Base-by-base conservation (phyloP, 1,139 yeast genomes). In the Candida glucosophila region DNA sequence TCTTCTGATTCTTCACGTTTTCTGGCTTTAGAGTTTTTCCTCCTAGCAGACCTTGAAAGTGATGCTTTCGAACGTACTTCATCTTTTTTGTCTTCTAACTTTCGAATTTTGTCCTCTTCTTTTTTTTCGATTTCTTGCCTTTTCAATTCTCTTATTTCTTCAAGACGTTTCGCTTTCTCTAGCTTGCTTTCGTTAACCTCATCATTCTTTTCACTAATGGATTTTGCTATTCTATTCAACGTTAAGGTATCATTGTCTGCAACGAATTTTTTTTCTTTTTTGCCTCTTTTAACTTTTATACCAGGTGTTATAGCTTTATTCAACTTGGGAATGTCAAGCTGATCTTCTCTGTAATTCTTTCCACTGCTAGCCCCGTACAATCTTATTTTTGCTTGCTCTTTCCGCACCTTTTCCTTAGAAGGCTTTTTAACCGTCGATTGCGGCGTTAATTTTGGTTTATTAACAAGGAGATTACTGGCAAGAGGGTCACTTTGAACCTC, bases 211-310 rank as follows among this genome's bases (percentile, higher is more conserved):
- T 86, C 94, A 40, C 86, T 85, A 27, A 90, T 86, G 17, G 80
- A 73, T 41, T 74, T 77, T 27, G 86, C 75, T 36, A 90, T 65
- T 51, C 93, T 67, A 35, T 65, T 71, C 47, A 77, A 41, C 25
- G 73, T 67, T 43, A 81, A 57, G 17, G 74, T 52, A 44, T 82
- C 90, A 35, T 72, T 64, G 46, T 82, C 92, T 26, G 58, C 80
- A 15, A 86, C 77, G 52, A 88, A 86, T 43, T 78, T 79, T 61
- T 90, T 90, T 27, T 97, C 97, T 58, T 88, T 90, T 55, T 88
- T 90, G 28, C 96, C 96, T 34, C 67, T 67, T 41, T 71, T 71
- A 25, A 64, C 66, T 40, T 80, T 76, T 6, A 82, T 85, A 23
- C 95, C 96, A 0, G 97, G 95, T 25, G 74, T 71, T 22, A 88